Evolutionary conservation across 805 yeast species (phyloP), one percentile per base, ranked within the genome.

Genomic region (Candida bentonensis): DNA sequence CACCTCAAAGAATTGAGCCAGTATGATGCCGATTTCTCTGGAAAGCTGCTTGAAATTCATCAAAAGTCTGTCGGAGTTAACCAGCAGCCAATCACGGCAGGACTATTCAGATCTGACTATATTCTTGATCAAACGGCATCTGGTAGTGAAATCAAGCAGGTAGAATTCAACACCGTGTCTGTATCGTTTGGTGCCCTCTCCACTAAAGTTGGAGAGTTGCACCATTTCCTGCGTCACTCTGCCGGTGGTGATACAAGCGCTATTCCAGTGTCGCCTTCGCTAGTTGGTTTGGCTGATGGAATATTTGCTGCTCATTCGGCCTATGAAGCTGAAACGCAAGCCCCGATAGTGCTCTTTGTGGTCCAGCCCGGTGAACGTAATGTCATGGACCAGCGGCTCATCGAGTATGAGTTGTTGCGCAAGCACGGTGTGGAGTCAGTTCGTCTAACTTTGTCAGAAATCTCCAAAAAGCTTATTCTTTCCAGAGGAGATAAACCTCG

Each of bases 141-240:
- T 41, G 68, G 70, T 34, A 57, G 59, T 4, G 63, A 64, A 42
- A 81, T 89, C 55, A 88, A 89, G 58, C 98, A 92, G 62, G 92
- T 92, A 43, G 99, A 92, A 61, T 89, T 89, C 66, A 92, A 92
- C 63, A 88, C 98, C 1, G 85, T 92, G 2, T 82, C 95, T 54
- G 95, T 89, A 2, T 88, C 96, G 1, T 92, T 92, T 66, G 96
- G 94, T 20, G 97, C 94, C 0, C 68, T 92, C 46, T 80, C 95
- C 1, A 60, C 86, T 13, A 82, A 80, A 58, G 89, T 85, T 22
- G 82, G 92, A 20, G 68, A 74, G 51, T 65, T 85, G 46, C 98
- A 92, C 61, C 61, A 69, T 20, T 84, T 73, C 50, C 52, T 65
- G 20, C 55, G 64, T 3, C 67, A 68, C 39, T 57, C 70, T 1